Percentiles rank a stretch among this genome's conserved stretches.
phyloP scores from a whole-genome alignment of 2,329 filamentous ascomycete species.

The Fusarium oxysporum region DNA sequence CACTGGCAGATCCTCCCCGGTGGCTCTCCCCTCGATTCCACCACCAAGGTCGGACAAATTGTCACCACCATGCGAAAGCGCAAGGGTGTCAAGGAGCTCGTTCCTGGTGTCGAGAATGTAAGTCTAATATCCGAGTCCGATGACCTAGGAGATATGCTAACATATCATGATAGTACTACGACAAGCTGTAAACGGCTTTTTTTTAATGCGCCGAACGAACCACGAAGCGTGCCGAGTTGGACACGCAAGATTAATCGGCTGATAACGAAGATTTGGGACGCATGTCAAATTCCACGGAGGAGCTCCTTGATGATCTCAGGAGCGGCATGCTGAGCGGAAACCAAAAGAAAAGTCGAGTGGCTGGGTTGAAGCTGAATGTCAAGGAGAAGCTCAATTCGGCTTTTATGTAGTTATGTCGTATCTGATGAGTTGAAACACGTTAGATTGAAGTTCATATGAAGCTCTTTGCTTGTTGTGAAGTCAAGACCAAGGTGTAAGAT shows the following conservation, averaged over 20 bases:
- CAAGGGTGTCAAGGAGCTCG: slow-evolving; percentile 98
- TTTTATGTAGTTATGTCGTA: slow-evolving; percentile 59
- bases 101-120: slow-evolving; percentile 95
- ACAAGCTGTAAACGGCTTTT: slow-evolving; percentile 86
- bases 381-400: slow-evolving; percentile 52
- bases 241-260: slow-evolving; percentile 57
- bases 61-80: slow-evolving; percentile 95
- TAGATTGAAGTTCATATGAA: slow-evolving; percentile 46
- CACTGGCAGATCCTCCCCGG: slow-evolving; percentile 97
- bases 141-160: slow-evolving; percentile 32
- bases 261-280: slow-evolving; percentile 48
- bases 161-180: slow-evolving; percentile 79
- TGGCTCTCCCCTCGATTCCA: slow-evolving; percentile 88
- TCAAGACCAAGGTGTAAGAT: not conserved
- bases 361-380: slow-evolving; percentile 53
- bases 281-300: slow-evolving; percentile 46
- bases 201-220: slow-evolving; percentile 59
- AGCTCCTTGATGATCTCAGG: slow-evolving; percentile 42
- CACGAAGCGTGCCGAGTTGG: slow-evolving; percentile 57
- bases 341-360: slow-evolving; percentile 49
- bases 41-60: slow-evolving; percentile 83
- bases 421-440: slow-evolving; percentile 56
- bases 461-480: not conserved
- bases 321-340: slow-evolving; percentile 50
- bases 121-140: slow-evolving; percentile 58